Evolutionary conservation across 192 early-diverging fungal species (phyloP), one percentile per base, ranked within the genome.

Genomic region (Coemansia sp.): DNA sequence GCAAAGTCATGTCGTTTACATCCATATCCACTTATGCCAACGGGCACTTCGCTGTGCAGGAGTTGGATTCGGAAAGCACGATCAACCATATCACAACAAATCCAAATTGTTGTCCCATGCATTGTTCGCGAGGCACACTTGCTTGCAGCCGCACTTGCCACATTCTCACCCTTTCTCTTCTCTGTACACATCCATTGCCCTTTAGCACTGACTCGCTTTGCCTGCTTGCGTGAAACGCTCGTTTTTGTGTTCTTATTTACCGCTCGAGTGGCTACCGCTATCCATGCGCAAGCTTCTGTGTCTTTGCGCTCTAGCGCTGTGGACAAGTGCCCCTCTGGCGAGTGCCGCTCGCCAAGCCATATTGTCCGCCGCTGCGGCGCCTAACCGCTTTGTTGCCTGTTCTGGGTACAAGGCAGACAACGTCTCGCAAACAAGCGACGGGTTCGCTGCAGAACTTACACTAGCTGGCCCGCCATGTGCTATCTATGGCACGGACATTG

Each of bases 401-500:
- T 69, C 75, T 5, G 75, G 75, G 39, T 77, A 77, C 27, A 24
- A 1, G 7, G 70, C 62, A 7, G 11, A 24, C 1, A 42, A 47
- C 38, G 27, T 68, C 5, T 24, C 46, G 6, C 19, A 47, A n/a
- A 60, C 56, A 10, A n/a, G 22, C 11, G 10, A 54, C 37, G 75
- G 70, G 10, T 64, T 77, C 31, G 11, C 9, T 3, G 70, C 75
- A 4, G 35, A 38, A n/a, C 65, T 77, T 7, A 31, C 40, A 11
- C 40, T 77, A 19, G 60, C 62, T 15, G 75, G 75, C n/a, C 24
- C 47, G 35, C 66, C 69, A 1, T 79, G 76, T 54, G 57, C 65
- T 36, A 4, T 59, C 0, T 88, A 76, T 60, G 88, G 88, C 29
- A 62, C 63, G 22, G 84, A 85, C 24, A 77, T 86, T 29, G 9